phyloP scores from a whole-genome alignment of 2,329 filamentous ascomycete genomes.

The Beauveria sp. region DNA sequence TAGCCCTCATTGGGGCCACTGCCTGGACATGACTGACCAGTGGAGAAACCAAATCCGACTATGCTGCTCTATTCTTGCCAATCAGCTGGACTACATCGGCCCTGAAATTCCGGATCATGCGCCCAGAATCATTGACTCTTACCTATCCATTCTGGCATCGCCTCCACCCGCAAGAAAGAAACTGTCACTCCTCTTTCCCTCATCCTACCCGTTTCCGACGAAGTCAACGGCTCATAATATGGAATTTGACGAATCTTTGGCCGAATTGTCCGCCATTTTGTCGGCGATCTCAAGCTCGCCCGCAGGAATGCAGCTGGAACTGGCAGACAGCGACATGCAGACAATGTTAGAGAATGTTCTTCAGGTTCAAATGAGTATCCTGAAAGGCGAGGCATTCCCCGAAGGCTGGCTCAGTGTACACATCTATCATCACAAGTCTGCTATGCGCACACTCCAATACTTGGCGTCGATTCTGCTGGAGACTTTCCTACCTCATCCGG shows the following conservation, averaged over 20 bases:
- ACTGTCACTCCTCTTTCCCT: slow-evolving; percentile 84
- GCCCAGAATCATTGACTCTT: slow-evolving; percentile 85
- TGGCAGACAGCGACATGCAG: slow-evolving; percentile 66
- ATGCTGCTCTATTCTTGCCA: slow-evolving; percentile 86
- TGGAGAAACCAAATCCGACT: slow-evolving; percentile 90
- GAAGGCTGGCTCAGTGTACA: slow-evolving; percentile 84
- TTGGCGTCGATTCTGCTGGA: slow-evolving; percentile 74
- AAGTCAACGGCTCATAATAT: slow-evolving; percentile 55
- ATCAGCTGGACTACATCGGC: slow-evolving; percentile 70
- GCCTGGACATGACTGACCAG: slow-evolving; percentile 65
- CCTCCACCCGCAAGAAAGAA: slow-evolving; percentile 49
- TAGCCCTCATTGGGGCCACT: slow-evolving; percentile 83
- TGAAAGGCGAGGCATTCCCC: slow-evolving; percentile 85
- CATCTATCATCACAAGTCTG: slow-evolving; percentile 87
- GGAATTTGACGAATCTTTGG: slow-evolving; percentile 73
- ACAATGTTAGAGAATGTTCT: slow-evolving; percentile 71
- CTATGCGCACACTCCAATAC: slow-evolving; percentile 78
- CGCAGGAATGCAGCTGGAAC: slow-evolving; percentile 63
- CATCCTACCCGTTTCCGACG: slow-evolving; percentile 78
- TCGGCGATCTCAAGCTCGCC: slow-evolving; percentile 72
- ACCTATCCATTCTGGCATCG: slow-evolving; percentile 61
- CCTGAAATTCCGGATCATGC: slow-evolving; percentile 83
- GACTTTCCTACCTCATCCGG: slow-evolving; percentile 76
- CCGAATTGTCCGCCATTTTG: slow-evolving; percentile 83
- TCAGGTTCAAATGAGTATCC: slow-evolving; percentile 79